phyloP scores from a whole-genome alignment of 257 asterid species.

The Gardenia jasminoides region DNA sequence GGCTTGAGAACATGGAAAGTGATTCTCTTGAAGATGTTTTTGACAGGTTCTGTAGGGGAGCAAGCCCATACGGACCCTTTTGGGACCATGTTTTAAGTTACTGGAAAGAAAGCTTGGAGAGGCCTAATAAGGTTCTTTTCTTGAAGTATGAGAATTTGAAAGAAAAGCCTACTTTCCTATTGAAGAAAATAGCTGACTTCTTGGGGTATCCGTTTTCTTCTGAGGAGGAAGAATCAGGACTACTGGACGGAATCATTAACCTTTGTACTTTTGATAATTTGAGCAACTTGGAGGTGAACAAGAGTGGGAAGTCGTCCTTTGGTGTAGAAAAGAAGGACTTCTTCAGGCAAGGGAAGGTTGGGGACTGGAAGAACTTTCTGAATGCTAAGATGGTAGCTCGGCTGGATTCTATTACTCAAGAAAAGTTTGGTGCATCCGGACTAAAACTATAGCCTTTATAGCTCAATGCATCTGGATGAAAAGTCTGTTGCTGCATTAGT shows the following conservation, averaged over 20 bases:
- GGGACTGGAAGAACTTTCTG: conserved; percentile 18
- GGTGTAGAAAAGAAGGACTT: background rate
- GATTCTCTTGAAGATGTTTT: background rate
- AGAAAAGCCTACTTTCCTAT: background rate
- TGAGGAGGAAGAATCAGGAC: conserved; percentile 14
- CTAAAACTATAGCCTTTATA: background rate
- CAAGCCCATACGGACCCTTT: conserved; percentile 10
- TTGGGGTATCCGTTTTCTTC: conserved; percentile 8
- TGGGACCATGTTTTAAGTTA: conserved; percentile 20
- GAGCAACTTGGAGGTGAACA: conserved; percentile 18
- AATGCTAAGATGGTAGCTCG: background rate
- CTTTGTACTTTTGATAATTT: conserved; percentile 15
- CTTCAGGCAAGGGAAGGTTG: conserved; percentile 11
- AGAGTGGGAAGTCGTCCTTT: background rate
- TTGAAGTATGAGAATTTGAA: conserved; percentile 18
- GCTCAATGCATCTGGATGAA: no score
- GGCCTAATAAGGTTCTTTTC: conserved; percentile 10
- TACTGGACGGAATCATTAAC: conserved; percentile 6
- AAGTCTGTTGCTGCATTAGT: no score
- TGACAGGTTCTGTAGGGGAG: conserved; percentile 20
- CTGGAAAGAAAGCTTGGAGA: conserved; percentile 18
- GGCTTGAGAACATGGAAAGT: background rate
- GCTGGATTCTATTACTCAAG: background rate
- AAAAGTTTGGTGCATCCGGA: conserved; percentile 7
- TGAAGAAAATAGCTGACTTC: conserved; percentile 9